phyloP scores from a whole-genome alignment of 2,329 filamentous ascomycete species.

The Emydomyces testavorans region DNA sequence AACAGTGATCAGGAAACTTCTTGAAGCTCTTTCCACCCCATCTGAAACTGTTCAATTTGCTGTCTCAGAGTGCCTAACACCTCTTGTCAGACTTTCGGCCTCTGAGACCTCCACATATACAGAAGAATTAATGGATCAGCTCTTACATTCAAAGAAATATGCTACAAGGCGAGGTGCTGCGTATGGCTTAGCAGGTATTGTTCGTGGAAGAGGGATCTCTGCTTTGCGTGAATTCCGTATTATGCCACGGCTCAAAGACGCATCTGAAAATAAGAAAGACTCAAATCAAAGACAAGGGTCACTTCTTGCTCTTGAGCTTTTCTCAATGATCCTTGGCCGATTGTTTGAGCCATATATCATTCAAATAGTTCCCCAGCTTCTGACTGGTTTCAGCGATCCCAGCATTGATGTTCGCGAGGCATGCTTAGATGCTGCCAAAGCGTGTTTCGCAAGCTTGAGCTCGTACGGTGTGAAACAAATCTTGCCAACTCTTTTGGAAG shows the following conservation, averaged over 20 bases:
- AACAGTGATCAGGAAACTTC: conserved; percentile 71
- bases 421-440: conserved; percentile 84
- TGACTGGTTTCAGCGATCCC: conserved; percentile 78
- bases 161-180: conserved; percentile 86
- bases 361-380: conserved; percentile 80
- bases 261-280: conserved; percentile 93
- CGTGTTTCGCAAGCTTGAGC: conserved; percentile 83
- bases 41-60: conserved; percentile 96
- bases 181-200: conserved; percentile 83
- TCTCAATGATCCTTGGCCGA: conserved; percentile 74
- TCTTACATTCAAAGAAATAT: conserved; percentile 83
- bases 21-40: conserved; percentile 81
- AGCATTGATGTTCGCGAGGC: conserved; percentile 85
- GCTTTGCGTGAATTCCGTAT: conserved; percentile 76
- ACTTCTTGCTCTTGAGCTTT: conserved; percentile 77
- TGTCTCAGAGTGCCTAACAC: conserved; percentile 84
- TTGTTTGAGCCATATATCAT: conserved; percentile 96
- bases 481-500: conserved; percentile 77
- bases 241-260: conserved; percentile 65
- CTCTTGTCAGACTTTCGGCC: conserved; percentile 69
- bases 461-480: conserved; percentile 95
- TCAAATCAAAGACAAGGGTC: conserved; percentile 77
- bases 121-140: conserved; percentile 63
- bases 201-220: conserved; percentile 74
- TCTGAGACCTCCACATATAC: conserved; percentile 72